Base-by-base conservation (phyloP, 345 rosid genomes). In the Pugionium dolabratum region DNA sequence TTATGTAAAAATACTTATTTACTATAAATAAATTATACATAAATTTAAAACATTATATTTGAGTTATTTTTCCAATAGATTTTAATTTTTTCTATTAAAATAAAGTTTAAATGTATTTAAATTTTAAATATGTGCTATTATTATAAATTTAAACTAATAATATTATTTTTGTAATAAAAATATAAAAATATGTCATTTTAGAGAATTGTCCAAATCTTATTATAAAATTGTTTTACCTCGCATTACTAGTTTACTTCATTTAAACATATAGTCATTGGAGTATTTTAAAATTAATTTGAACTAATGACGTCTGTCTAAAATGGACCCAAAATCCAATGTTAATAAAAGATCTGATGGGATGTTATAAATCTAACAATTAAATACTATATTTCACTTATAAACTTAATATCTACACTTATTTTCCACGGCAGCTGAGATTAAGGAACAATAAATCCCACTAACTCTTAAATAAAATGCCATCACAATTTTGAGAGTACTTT, bases 391-490 rank as follows among this genome's bases (percentile, higher is more conserved):
- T 59, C 37, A 52, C 45, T 52, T 28, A 47, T 45, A 27, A 53
- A 53, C 31, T n/a, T 58, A 18, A 47, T 11, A 25, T 2, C 42
- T 33, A 72, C 59, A 58, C 59, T 72, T 51, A 36, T 66, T 73
- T 73, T 73, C 72, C 57, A 66, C 72, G 77, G 77, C 77, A 73
- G 77, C 72, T 73, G 57, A 66, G 72, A 73, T 66, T 60, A 37
- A 30, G 72, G 77, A 73, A 73, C 62, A 73, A 58, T 54, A 66
- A 66, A 60, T 18, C 57, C 67, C 62, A 54, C 72, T 39, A 45
- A 41, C 48, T 42, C 54, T 60, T 33, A 18, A 18, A 43, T 59
- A 18, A 9, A 69, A 39, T 67, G 76, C 55, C 80, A 70, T 79
- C 86, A 79, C 64, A 60, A 18, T 18, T 18, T 18, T 18, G 18